Conservation (phyloP, 139 green algal genomes). For the Zygnema cylindricum region DNA sequence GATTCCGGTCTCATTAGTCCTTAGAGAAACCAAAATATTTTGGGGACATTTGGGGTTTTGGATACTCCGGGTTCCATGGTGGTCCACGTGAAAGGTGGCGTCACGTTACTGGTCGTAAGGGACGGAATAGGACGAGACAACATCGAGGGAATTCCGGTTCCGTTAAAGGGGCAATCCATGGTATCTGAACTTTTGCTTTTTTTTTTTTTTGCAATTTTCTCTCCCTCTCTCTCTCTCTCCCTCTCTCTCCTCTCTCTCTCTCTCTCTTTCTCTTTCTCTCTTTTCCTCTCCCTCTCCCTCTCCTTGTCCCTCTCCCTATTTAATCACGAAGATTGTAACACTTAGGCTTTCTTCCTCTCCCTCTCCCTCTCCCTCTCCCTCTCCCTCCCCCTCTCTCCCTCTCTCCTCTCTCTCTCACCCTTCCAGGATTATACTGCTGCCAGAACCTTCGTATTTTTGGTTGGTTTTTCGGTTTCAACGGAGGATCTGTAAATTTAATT, state of each 20-base stretch:
- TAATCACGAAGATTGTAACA: no score
- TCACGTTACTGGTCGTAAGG: constrained; percentile 82
- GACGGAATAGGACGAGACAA: constrained; percentile 90
- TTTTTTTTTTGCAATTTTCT: not conserved
- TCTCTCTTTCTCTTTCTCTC: not conserved
- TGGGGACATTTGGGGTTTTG: constrained; percentile 67
- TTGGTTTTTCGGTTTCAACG: constrained; percentile 86
- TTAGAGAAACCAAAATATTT: constrained; percentile 27
- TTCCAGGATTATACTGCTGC: constrained; percentile 60
- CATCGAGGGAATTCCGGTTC: constrained; percentile 73
- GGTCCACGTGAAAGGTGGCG: constrained; percentile 77
- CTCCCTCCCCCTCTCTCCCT: not conserved
- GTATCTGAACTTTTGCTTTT: constrained; percentile 5
- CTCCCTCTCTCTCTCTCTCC: not conserved
- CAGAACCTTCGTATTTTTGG: constrained; percentile 79
- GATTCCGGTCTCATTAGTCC: constrained; percentile 71
- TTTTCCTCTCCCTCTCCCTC: not conserved
- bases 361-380: not conserved
- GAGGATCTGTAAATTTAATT: constrained; percentile 61
- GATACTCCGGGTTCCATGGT: constrained; percentile 79
- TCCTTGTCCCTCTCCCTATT: no score
- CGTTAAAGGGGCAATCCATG: constrained; percentile 78
- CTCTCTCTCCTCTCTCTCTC: not conserved
- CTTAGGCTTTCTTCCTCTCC: not conserved
- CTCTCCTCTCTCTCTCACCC: not conserved